Percentiles rank a stretch among this genome's conserved stretches.
Conservation (phyloP, 345 rosid genomes). For the Alliaria petiolata region DNA sequence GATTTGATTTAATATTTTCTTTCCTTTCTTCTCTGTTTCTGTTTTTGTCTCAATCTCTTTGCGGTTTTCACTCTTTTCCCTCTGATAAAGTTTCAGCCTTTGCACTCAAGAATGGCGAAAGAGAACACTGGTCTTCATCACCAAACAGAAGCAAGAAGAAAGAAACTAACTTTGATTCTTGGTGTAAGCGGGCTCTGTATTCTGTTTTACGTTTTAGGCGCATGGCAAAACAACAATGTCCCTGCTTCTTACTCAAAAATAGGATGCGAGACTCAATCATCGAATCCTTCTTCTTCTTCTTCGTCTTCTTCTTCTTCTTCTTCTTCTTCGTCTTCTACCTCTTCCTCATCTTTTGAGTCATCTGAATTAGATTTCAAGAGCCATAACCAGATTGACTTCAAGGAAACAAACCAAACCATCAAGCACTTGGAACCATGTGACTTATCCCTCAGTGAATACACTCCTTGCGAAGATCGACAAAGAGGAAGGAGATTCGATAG, state of each 20-base stretch:
- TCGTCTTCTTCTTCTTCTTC: too few species aligned
- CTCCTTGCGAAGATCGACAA: conserved; percentile 76
- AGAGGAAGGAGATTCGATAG: conserved; percentile 79
- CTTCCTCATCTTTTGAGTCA: conserved; percentile 32
- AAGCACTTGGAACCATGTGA: conserved; percentile 64
- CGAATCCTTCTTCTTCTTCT: too few species aligned
- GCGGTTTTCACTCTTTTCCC: neutral
- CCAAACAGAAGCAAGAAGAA: conserved; percentile 60
- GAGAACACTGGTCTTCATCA: conserved; percentile 34
- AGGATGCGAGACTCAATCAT: conserved; percentile 41
- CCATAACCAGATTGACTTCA: conserved; percentile 60
- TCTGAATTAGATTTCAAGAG: conserved; percentile 60
- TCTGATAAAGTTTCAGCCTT: conserved; percentile 8
- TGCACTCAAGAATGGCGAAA: conserved; percentile 29
- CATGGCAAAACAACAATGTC: conserved; percentile 61
- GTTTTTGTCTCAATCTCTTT: neutral
- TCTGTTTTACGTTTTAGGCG: conserved; percentile 73
- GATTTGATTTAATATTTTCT: neutral
- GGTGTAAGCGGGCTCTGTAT: conserved; percentile 83
- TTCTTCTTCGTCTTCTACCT: neutral
- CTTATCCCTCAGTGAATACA: conserved; percentile 67
- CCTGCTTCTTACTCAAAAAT: conserved; percentile 36
- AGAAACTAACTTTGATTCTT: conserved; percentile 65
- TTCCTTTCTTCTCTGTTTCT: neutral
- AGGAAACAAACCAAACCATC: conserved; percentile 32